Base-by-base conservation (phyloP, 768 basidiomycete species). In the Leccinum sublutescens region DNA sequence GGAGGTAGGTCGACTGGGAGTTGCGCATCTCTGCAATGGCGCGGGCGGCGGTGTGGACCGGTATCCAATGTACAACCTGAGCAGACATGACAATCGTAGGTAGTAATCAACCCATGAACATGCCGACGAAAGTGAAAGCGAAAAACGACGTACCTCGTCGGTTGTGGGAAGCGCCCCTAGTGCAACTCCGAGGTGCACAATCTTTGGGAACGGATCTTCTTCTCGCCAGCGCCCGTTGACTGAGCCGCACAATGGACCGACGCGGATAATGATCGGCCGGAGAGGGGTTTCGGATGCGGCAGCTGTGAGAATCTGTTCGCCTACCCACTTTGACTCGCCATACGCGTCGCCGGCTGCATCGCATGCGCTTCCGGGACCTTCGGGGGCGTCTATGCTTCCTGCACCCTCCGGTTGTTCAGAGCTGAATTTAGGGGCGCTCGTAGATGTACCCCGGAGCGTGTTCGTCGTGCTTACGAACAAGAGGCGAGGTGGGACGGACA, bases 201-300 rank as follows among this genome's bases (percentile, higher is more conserved):
- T 62, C 27, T 64, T 59, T 6, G 78, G 79, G n/a, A 78, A 59
- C 68, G 71, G 76, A 40, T 79, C 74, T 21, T 64, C 57, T 33
- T 68, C 64, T 31, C 78, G 76, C 79, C 78, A 79, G 27, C 66
- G 67, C 1, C 79, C 79, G 54, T 74, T 75, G 1, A 45, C 38
- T 15, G 68, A 70, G 7, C 79, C 75, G 12, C 68, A 66, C 0
- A 80, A 63, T 54, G 77, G 76, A 5, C 79, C 78, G 0, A 77
- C 64, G 50, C 79, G 76, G 38, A 78, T 47, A 10, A 69, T 62
- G 29, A 75, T 65, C 2, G 63, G 65, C 62, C 63, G 67, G 55
- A 68, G 59, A 51, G 60, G 51, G 11, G 68, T 64, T 34, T 56
- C 21, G 50, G 60, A 57, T 3, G 63, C 58, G n/a, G 68, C 62